phyloP scores from a whole-genome alignment of 768 basidiomycete genomes.

The Mycena indigotica region DNA sequence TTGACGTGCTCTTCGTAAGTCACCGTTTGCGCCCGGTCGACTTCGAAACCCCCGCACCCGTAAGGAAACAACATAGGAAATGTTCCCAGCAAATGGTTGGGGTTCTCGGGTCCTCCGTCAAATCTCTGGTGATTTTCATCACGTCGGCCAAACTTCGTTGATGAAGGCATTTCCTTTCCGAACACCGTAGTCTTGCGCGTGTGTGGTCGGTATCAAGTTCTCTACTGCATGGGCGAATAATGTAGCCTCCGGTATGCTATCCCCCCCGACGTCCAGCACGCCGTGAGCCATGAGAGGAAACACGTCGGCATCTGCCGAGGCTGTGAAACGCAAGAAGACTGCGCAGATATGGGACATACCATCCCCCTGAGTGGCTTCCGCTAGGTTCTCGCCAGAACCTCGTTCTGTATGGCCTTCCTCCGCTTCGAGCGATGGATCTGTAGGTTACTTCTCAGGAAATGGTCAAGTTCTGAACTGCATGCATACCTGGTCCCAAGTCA shows the following conservation, averaged over 20 bases:
- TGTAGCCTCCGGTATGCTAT: background rate
- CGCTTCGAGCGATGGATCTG: no score
- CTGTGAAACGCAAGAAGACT: no score
- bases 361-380: no score
- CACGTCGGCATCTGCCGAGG: background rate
- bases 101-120: constrained; percentile 28
- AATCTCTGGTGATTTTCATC: constrained; percentile 17
- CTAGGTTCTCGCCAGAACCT: background rate
- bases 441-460: background rate
- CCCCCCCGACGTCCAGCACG: background rate
- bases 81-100: constrained; percentile 32
- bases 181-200: constrained; percentile 7
- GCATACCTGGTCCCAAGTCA: no score
- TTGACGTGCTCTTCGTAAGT: constrained; percentile 31
- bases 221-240: background rate
- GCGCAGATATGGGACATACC: background rate
- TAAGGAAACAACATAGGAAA: constrained; percentile 40
- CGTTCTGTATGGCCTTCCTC: no score
- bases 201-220: background rate
- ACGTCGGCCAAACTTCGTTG: constrained; percentile 30
- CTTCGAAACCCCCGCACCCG: constrained; percentile 37
- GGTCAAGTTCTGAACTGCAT: background rate
- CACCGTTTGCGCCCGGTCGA: constrained; percentile 12
- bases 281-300: constrained; percentile 4
- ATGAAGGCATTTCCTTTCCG: constrained; percentile 26